Conservation (phyloP, 257 asterid species). For the Capsicum baccatum region DNA sequence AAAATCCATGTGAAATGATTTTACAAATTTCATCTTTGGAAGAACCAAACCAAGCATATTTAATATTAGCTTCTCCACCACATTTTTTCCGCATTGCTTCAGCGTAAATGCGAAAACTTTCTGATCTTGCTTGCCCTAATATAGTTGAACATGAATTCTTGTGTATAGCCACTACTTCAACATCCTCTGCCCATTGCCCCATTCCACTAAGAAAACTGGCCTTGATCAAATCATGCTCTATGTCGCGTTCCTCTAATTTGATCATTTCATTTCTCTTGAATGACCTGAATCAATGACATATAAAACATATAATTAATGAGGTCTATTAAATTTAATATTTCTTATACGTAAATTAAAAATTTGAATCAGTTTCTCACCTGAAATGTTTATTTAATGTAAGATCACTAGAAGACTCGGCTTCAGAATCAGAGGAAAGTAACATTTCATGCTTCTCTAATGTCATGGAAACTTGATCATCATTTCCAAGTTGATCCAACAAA, state of each 20-base stretch:
- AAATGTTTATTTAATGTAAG: neutral
- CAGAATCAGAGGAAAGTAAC: neutral
- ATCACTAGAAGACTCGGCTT: neutral
- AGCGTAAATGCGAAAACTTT: slow-evolving; percentile 41
- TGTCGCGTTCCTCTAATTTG: slow-evolving; percentile 35
- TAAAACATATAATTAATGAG: neutral
- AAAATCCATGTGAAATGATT: slow-evolving; percentile 49
- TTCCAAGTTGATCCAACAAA: neutral
- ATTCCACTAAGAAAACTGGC: slow-evolving; percentile 35
- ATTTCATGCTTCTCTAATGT: neutral
- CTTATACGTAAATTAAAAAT: neutral
- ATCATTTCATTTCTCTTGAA: slow-evolving; percentile 40
- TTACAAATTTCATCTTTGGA: slow-evolving; percentile 40
- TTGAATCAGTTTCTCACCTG: neutral
- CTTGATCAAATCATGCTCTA: slow-evolving; percentile 32
- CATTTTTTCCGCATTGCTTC: slow-evolving; percentile 47
- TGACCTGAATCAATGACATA: neutral
- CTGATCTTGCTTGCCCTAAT: slow-evolving; percentile 38
- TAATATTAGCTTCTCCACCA: slow-evolving; percentile 53
- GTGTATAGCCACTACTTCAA: slow-evolving; percentile 44
- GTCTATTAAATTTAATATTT: neutral
- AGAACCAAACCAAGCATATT: slow-evolving; percentile 59
- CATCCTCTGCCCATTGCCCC: slow-evolving; percentile 31
- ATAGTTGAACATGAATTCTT: slow-evolving; percentile 33
- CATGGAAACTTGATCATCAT: slow-evolving; percentile 16